Conservation (phyloP, 306 rosid genomes). For the Delonix regia region DNA sequence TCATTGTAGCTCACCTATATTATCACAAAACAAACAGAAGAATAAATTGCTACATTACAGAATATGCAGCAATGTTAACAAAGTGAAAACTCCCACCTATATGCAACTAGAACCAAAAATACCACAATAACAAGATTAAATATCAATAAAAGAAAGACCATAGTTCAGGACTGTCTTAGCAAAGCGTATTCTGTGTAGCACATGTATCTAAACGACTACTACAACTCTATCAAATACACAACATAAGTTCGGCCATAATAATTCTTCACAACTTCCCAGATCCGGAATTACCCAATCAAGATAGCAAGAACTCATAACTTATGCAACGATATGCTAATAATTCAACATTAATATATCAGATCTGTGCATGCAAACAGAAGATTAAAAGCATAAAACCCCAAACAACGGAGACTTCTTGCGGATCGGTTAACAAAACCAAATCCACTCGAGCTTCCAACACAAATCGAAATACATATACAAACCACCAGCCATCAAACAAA, state of each 20-base stretch:
- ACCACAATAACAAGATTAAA: neutral
- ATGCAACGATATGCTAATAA: neutral
- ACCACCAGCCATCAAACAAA: neutral
- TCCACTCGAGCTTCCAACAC: neutral
- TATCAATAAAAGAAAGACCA: neutral
- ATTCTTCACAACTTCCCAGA: neutral
- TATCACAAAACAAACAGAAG: neutral
- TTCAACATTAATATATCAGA: neutral
- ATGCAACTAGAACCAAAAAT: neutral
- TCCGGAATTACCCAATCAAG: neutral
- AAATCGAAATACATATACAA: neutral
- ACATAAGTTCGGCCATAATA: neutral
- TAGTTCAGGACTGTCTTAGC: neutral
- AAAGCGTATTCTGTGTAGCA: neutral
- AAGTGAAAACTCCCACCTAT: neutral
- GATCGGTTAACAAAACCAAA: neutral
- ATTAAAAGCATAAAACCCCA: neutral
- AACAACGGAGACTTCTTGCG: neutral
- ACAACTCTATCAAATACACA: neutral
- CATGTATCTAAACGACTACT: neutral
- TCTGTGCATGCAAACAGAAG: neutral
- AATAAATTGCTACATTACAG: neutral
- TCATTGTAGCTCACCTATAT: neutral
- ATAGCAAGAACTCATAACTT: neutral
- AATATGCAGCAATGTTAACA: neutral